Evolutionary conservation across 2,329 filamentous ascomycete genomes (phyloP), one percentile per base, ranked within the genome.

Genomic region (Nigrospora oryzae): DNA sequence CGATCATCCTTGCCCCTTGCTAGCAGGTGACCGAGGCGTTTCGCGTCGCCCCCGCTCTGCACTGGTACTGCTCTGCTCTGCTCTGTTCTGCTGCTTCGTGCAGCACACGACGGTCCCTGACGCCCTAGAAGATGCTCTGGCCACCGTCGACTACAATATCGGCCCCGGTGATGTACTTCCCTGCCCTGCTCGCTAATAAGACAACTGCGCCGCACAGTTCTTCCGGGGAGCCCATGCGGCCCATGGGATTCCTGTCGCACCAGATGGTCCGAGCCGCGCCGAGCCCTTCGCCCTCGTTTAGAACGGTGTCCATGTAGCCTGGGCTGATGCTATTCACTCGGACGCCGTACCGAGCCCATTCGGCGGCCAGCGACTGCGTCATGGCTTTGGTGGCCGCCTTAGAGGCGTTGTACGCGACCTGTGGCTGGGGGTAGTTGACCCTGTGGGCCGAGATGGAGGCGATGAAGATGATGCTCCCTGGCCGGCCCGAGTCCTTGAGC

Each of bases 301-400:
- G 63, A 12, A 86, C 76, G 0, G 84, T 88, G 54, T 87, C 84
- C 79, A 89, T 87, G 53, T 89, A 89, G 1, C 85, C 85, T 0
- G 86, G 86, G 35, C 74, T 80, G 38, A 90, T 71, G 15, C 71
- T 77, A 53, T 90, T 89, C 5, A 85, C 80, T 3, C 82, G 65
- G 48, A 90, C 86, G 0, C 86, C 85, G 57, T 83, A 74, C 1
- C 68, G 63, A 1, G 81, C 81, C 85, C 84, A 89, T 61, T 90
- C 86, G 0, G 81, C 83, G 0, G 84, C 85, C 14, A 89, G 63
- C 33, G 71, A 81, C 50, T 73, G 77, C 41, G 78, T 81, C 52
- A 89, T 60, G 42, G 77, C 74, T 30, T 84, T 53, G 1, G 89
- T 61, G 0, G 77, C 83, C 0, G 82, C 78, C 60, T 90, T 90